These are phyloP conservation scores for Kodamaea laetipori DNA, from an alignment of 805 yeast species.

Conservation along the genomic window DNA sequence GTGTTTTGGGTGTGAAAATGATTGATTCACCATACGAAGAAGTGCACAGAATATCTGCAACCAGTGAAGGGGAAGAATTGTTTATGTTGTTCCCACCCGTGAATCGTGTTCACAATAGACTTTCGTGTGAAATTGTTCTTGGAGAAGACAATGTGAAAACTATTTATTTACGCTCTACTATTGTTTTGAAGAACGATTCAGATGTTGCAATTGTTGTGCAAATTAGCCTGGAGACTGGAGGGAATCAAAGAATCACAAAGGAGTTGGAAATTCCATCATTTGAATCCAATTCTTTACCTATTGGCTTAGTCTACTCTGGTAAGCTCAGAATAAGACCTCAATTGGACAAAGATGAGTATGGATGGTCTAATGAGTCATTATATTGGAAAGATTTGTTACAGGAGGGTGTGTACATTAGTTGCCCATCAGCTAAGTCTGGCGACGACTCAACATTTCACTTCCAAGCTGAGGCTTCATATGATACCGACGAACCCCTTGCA, in stretches of 20 bases:
- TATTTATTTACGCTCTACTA: slow-evolving; percentile 75
- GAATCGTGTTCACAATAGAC: slow-evolving; percentile 66
- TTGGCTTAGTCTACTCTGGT: slow-evolving; percentile 63
- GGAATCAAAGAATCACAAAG: slow-evolving; percentile 14
- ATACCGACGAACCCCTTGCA: slow-evolving; percentile 68
- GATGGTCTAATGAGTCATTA: slow-evolving; percentile 67
- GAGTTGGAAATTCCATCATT: slow-evolving; percentile 52
- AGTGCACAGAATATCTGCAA: slow-evolving; percentile 61
- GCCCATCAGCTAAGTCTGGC: slow-evolving; percentile 46
- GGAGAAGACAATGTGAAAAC: slow-evolving; percentile 78
- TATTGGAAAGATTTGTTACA: slow-evolving; percentile 64
- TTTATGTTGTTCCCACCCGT: slow-evolving; percentile 65
- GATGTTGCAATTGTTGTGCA: slow-evolving; percentile 58
- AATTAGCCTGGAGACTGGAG: slow-evolving; percentile 31
- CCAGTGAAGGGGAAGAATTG: slow-evolving; percentile 81
- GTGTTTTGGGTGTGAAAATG: slow-evolving; percentile 63
- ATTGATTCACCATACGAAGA: slow-evolving; percentile 56
- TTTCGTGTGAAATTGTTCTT: slow-evolving; percentile 69
- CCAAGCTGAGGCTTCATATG: slow-evolving; percentile 69
- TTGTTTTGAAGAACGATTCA: slow-evolving; percentile 62
- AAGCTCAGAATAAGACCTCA: slow-evolving; percentile 64
- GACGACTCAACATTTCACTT: slow-evolving; percentile 59
- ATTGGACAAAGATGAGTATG: slow-evolving; percentile 51
- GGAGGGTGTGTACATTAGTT: slow-evolving; percentile 57
- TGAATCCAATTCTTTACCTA: slow-evolving; percentile 66